These are phyloP conservation scores for Claviceps pazoutovae DNA, from an alignment of 2,329 filamentous ascomycete genomes.

Conservation along the genomic window DNA sequence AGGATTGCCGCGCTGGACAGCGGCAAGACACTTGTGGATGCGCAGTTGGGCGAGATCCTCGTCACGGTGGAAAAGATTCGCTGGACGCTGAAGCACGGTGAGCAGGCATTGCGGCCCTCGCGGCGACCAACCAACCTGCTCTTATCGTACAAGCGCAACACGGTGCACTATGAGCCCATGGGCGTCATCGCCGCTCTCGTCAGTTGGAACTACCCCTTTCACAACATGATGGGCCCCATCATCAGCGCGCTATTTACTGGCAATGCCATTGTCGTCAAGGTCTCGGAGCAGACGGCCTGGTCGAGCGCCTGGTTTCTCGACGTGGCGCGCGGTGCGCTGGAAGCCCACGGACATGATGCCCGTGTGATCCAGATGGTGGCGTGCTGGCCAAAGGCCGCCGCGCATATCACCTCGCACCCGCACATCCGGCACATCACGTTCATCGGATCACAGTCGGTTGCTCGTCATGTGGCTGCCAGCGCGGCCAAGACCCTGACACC, in stretches of 20 bases:
- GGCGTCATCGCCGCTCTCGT: conserved; percentile 88
- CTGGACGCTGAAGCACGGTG: conserved; percentile 87
- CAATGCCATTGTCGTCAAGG: conserved; percentile 86
- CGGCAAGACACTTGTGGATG: conserved; percentile 92
- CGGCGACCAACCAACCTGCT: conserved; percentile 74
- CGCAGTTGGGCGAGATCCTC: conserved; percentile 83
- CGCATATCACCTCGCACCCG: conserved; percentile 71
- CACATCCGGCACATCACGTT: conserved; percentile 84
- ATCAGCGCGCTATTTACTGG: conserved; percentile 85
- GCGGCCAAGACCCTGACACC: conserved; percentile 80
- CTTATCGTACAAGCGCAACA: conserved; percentile 91
- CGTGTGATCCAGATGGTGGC: conserved; percentile 71
- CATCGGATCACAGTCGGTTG: conserved; percentile 79
- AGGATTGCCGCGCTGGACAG: conserved; percentile 78
- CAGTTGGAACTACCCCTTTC: conserved; percentile 95
- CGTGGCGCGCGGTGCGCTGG: conserved; percentile 65
- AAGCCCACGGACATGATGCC: conserved; percentile 68
- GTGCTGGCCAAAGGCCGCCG: conserved; percentile 77
- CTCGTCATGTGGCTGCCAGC: conserved; percentile 73
- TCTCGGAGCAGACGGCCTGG: conserved; percentile 93
- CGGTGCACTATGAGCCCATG: conserved; percentile 78
- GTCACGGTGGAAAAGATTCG: conserved; percentile 87
- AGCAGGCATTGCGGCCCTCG: conserved; percentile 60
- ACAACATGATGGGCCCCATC: conserved; percentile 84
- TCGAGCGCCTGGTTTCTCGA: conserved; percentile 68